Evolutionary conservation across 176 grass and related monocot species (phyloP).

Genomic region (Carex parvula): DNA sequence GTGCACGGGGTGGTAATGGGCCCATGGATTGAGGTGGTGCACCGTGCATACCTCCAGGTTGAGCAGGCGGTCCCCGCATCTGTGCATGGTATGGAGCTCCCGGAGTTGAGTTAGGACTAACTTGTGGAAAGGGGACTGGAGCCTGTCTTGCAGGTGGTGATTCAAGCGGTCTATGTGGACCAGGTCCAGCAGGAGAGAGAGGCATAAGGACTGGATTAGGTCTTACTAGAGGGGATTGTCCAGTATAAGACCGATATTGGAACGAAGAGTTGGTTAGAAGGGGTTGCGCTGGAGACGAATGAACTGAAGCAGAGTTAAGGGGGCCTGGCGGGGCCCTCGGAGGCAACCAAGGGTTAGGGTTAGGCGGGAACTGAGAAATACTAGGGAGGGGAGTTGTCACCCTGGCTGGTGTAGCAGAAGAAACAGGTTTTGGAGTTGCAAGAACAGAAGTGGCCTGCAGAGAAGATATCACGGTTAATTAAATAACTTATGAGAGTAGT

Average conservation of each 20-base stretch:
- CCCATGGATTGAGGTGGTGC: conserved; percentile 7
- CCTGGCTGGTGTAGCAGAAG: conserved; percentile 30
- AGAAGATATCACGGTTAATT: background rate
- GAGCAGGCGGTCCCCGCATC: conserved; percentile 4
- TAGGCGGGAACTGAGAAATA: conserved; percentile 53
- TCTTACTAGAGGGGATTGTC: conserved; percentile 44
- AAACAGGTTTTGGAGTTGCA: conserved; percentile 29
- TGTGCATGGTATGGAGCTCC: conserved; percentile 20
- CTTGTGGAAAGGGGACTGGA: conserved; percentile 38
- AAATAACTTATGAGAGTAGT: background rate
- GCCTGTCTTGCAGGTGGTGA: conserved; percentile 39
- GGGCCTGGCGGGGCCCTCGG: conserved; percentile 29
- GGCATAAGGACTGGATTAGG: conserved; percentile 35
- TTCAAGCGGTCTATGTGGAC: conserved; percentile 47
- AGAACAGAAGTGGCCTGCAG: conserved; percentile 34
- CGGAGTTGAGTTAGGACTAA: conserved; percentile 30
- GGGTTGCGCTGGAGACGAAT: conserved; percentile 26
- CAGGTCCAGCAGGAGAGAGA: conserved; percentile 11
- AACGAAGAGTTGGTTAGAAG: conserved; percentile 41
- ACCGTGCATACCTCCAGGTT: conserved; percentile 11
- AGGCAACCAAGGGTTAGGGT: conserved; percentile 43
- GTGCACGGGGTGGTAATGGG: background rate
- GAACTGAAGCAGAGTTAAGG: conserved; percentile 29
- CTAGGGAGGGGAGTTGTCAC: conserved; percentile 33
- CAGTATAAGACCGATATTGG: conserved; percentile 38